Conservation (phyloP, 495 filamentous ascomycete species). For the Xylaria acuta region DNA sequence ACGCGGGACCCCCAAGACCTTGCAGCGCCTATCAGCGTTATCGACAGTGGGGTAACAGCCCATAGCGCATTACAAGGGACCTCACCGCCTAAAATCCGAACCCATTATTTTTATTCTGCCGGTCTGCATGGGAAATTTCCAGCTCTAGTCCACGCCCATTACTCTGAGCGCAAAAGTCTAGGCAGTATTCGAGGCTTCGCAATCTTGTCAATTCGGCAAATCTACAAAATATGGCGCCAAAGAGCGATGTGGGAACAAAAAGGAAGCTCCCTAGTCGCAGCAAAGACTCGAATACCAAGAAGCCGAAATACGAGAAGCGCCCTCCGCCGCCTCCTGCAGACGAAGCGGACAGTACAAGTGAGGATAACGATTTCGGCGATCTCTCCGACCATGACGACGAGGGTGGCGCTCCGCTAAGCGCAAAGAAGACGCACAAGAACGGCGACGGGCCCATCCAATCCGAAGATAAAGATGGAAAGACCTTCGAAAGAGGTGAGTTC, state of each 20-base stretch:
- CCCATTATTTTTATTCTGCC: conserved; percentile 31
- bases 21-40: conserved; percentile 21
- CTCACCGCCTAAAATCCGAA: conserved; percentile 46
- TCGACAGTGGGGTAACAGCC: conserved; percentile 22
- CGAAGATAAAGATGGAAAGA: conserved; percentile 32
- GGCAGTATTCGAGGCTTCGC: not conserved
- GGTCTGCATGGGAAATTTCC: conserved; percentile 24
- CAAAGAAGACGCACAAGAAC: conserved; percentile 27
- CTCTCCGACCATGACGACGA: conserved; percentile 47
- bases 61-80: not conserved
- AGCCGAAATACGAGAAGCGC: conserved; percentile 52
- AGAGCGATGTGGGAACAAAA: conserved; percentile 41
- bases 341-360: conserved; percentile 31
- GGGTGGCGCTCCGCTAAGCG: conserved; percentile 37
- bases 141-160: not conserved
- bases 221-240: conserved; percentile 39
- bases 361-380: conserved; percentile 45
- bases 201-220: conserved; percentile 6
- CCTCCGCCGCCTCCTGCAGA: conserved; percentile 33
- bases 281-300: conserved; percentile 52
- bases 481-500: conserved; percentile 43
- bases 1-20: not conserved
- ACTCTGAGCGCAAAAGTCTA: conserved; percentile 13
- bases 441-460: conserved; percentile 22
- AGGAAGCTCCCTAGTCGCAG: conserved; percentile 48